Base-by-base conservation (phyloP, 176 grass and related monocot species). In the Oryza glaberrima region DNA sequence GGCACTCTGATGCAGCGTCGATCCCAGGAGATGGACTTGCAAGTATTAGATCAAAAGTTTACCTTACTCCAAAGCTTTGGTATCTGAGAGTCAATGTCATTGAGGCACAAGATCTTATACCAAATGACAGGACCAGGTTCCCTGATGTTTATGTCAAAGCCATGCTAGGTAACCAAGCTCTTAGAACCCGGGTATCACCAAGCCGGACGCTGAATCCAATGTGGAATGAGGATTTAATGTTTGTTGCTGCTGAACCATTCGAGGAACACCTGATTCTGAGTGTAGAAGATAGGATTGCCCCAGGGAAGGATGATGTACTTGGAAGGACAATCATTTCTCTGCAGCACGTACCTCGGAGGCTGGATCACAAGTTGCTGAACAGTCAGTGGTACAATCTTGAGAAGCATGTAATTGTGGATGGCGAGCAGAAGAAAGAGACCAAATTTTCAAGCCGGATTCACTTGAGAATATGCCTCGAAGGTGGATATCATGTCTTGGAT, bases 401-500 rank as follows among this genome's bases (percentile, higher is more conserved):
- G 52, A 89, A 88, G 85, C 75, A 84, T n/a, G 75, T 63, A 3
- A 63, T 63, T 84, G 51, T 87, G 49, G 91, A 89, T 43, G 76
- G 78, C 13, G 76, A 82, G 65, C 63, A 89, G 25, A 89, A 92
- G 70, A 84, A 60, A 70, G 87, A 92, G 32, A 63, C 58, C 9
- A 92, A 89, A 43, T 87, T 92, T 80, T 85, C 91, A 11, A 84
- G 80, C 41, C 75, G 87, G 48, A 49, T 92, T 88, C 91, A 92
- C 80, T 45, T 92, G 44, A 80, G 91, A 60, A 76, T 92, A 14
- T 89, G 87, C 52, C 78, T 92, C n/a, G 91, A 92, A 73, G 87
- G 91, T 45, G 91, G 91, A 11, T 92, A 92, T 66, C 91, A 92
- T 89, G 91, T 92, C 23, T 80, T 92, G 44, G 91, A 92, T 45